These are phyloP conservation scores for Curvularia sp. DNA, from an alignment of 2,329 filamentous ascomycete genomes.

Conservation along the genomic window DNA sequence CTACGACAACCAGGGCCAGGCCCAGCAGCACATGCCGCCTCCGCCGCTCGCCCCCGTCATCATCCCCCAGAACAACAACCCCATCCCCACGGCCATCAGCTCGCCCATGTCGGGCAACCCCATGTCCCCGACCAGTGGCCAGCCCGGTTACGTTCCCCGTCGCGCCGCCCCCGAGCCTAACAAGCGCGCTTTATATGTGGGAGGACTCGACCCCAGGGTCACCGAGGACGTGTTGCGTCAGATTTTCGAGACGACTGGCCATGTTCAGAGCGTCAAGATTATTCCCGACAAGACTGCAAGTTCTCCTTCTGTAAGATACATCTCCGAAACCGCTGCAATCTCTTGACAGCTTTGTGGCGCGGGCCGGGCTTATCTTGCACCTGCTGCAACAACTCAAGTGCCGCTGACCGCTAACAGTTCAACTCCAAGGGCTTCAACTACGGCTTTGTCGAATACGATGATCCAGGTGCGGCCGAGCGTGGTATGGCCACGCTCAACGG, in stretches of 20 bases:
- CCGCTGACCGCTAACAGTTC: constrained; percentile 29
- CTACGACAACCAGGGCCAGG: constrained; percentile 73
- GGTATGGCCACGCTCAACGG: constrained; percentile 98
- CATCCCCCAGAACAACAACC: constrained; percentile 96
- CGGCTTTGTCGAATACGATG: constrained; percentile 98
- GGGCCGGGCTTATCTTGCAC: constrained; percentile 23
- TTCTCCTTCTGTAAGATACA: constrained; percentile 46
- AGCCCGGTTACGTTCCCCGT: constrained; percentile 72
- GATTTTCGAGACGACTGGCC: constrained; percentile 98
- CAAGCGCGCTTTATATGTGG: constrained; percentile 96
- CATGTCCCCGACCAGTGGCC: constrained; percentile 84
- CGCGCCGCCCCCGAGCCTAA: constrained; percentile 97
- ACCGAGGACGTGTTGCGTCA: constrained; percentile 96
- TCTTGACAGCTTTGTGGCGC: constrained; percentile 19
- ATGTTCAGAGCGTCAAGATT: constrained; percentile 98
- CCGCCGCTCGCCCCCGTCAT: constrained; percentile 82
- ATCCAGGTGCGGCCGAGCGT: constrained; percentile 92
- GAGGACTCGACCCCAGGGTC: constrained; percentile 90
- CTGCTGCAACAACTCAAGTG: constrained; percentile 13
- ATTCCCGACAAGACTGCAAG: constrained; percentile 99
- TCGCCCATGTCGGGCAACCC: constrained; percentile 82
- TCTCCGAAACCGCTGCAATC: constrained; percentile 21
- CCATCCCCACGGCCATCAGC: constrained; percentile 89
- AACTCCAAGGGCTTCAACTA: constrained; percentile 90
- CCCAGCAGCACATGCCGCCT: constrained; percentile 83